Evolutionary conservation across 2,329 filamentous ascomycete genomes (phyloP), one percentile per base, ranked within the genome.

Genomic region (Chaetomium strumarium): DNA sequence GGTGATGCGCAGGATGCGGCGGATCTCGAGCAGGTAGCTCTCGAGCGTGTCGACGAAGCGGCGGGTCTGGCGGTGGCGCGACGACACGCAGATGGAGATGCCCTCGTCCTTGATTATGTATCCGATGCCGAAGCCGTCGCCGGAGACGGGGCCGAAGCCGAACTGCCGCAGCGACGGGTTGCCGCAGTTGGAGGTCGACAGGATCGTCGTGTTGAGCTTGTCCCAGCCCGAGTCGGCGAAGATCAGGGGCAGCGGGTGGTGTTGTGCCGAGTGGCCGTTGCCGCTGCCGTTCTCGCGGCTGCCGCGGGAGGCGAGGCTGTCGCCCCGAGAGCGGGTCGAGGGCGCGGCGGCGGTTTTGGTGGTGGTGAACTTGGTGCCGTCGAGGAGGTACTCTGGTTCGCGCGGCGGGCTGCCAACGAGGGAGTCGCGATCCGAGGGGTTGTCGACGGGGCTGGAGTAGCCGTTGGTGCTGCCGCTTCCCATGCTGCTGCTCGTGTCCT

Each of bases 91-190:
- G 56, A 99, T 92, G 43, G 85, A 90, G 55, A 97, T 88, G 45
- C 83, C 80, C 48, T 93, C 88, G 60, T 95, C 90, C 71, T 99
- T 99, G 79, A 99, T 96, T 64, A 99, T 97, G 73, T 99, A 99
- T 2, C 93, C 93, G 51, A 99, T 96, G 30, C 93, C 93, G 65
- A 97, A 97, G 0, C 93, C 93, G 60, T 96, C 90, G 2, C 85
- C 92, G 0, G 88, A 92, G 0, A 92, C 95, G 1, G 93, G 93
- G 0, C 93, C 93, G 66, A 99, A 99, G 3, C 93, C 93, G 63
- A 99, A 99, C 63, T 97, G 92, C 2, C 93, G 84, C 16, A 99
- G 82, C 0, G 86, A 90, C 0, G 93, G 93, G 70, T 97, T 99
- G 54, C 93, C 93, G 70, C 93, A 99, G 75, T 99, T 99, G n/a